Base-by-base conservation (phyloP, 768 basidiomycete species). In the Termitomyces titanicus region DNA sequence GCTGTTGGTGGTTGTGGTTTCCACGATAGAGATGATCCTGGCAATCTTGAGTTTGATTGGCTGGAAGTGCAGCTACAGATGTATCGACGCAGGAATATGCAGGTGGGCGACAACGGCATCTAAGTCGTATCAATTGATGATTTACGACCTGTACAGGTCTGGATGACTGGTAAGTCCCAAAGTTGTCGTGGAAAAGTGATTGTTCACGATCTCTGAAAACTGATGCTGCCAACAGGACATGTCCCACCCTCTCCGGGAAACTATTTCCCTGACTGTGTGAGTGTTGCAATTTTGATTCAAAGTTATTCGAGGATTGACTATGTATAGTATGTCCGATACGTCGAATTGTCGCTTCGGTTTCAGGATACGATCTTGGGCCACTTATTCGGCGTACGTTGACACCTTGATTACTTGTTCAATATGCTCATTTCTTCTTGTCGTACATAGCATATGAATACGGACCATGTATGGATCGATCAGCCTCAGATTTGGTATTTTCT, bases 311-410 rank as follows among this genome's bases (percentile, higher is more conserved):
- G n/a, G 53, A 64, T 54, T 50, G 51, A 39, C 15, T 52, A 49
- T 54, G 24, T 22, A 48, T 58, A 81, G 80, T 88, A 85, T 66
- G 77, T 82, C 57, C 84, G 84, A 34, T 89, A 88, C 63, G 78
- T 78, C 38, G 86, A 92, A 67, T 70, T 95, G 47, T 78, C 88
- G n/a, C 73, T 95, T 56, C 74, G 88, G 55, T 95, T 81, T 70
- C 92, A 94, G 66, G 92, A 94, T 65, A 92, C 89, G 9, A 88
- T 95, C 60, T 74, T 95, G 35, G 93, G 92, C 1, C 90, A 92
- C 70, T 70, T 94, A 31, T 94, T 78, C 60, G 92, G 89, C 68
- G 91, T 90, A 73, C 69, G 86, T 73, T 13, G 27, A 58, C 65
- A 63, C 39, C 35, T 48, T 51, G 40, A 40, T 34, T 47, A 31